Base-by-base conservation (phyloP, 2,329 filamentous ascomycete genomes). In the Leptoxyphium fumago region DNA sequence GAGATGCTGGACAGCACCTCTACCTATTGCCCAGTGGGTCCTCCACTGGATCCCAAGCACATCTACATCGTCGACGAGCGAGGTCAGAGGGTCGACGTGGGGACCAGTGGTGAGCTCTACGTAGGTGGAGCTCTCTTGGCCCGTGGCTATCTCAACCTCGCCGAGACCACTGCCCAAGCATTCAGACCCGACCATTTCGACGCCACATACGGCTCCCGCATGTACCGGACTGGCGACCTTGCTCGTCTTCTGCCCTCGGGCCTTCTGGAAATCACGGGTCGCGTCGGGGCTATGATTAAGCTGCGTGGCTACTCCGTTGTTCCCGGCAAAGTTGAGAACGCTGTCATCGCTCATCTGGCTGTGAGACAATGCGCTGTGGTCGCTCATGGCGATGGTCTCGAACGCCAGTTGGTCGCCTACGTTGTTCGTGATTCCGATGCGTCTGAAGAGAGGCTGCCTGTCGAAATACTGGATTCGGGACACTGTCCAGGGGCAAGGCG, bases 201-300 rank as follows among this genome's bases (percentile, higher is more conserved):
- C 52, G 43, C 42, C 14, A 69, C 67, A 1, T 64, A 73, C 1
- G 78, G 74, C 26, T 73, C 80, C 11, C 74, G 78, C 15, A 83
- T 86, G 77, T 86, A 87, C 58, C 73, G 75, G 45, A 86, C 82
- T 0, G 82, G 82, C 2, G 82, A 87, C 58, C 70, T 78, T 43
- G 82, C 82, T 0, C 71, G 80, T 2, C 61, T 84, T 34, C 69
- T 85, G 6, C 69, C 78, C 0, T 80, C 74, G 1, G 82, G 82
- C 1, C 65, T 79, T 5, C 68, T 87, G 7, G 82, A 86, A 57
- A 85, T 87, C 47, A 85, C 80, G 6, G 82, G 82, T 29, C 76
- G 82, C 42, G 79, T 84, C 1, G 82, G 82, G 11, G 75, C 78
- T 10, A 86, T 87, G 82, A 86, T 87, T 65, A 87, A 87, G 63